These are phyloP conservation scores for Coemansia sp. DNA, from an alignment of 192 early-diverging fungal genomes.

Conservation along the genomic window DNA sequence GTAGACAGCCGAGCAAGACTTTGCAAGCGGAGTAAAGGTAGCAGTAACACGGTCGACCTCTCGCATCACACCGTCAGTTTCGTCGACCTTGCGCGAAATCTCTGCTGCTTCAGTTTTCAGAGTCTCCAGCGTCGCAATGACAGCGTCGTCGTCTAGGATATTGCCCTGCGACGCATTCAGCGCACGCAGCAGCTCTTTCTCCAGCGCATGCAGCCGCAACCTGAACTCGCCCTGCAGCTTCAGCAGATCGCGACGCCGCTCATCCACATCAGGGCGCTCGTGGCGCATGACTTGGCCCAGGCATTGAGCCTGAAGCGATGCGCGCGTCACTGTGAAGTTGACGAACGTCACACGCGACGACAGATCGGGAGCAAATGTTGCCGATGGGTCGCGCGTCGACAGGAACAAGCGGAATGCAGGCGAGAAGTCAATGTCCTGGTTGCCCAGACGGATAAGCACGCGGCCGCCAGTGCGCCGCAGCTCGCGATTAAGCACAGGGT, in stretches of 20 bases:
- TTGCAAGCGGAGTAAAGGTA: constrained; percentile 89
- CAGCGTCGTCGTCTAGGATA: constrained; percentile 95
- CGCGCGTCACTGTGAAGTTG: constrained; percentile 97
- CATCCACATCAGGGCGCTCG: constrained; percentile 95
- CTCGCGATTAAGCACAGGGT: constrained; percentile 97
- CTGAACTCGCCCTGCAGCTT: constrained; percentile 98
- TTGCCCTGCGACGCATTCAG: constrained; percentile 95
- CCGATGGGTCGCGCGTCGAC: constrained; percentile 91
- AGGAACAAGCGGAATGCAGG: constrained; percentile 95
- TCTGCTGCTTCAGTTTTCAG: constrained; percentile 97
- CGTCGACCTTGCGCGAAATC: constrained; percentile 87
- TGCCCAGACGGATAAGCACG: constrained; percentile 92
- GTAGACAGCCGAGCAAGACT: constrained; percentile 89
- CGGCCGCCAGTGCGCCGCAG: constrained; percentile 95
- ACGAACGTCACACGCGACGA: constrained; percentile 98
- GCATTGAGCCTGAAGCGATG: constrained; percentile 96
- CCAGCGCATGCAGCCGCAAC: constrained; percentile 86
- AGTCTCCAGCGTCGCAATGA: constrained; percentile 92
- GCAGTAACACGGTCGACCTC: constrained; percentile 94
- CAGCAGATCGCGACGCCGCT: constrained; percentile 87
- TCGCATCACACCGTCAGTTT: constrained; percentile 92
- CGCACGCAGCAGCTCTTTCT: constrained; percentile 90
- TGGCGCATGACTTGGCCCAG: constrained; percentile 93
- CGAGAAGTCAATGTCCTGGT: constrained; percentile 98
- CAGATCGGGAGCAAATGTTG: constrained; percentile 94